phyloP scores from a whole-genome alignment of 2,329 filamentous ascomycete genomes.

The Gaeumannomyces sp. region DNA sequence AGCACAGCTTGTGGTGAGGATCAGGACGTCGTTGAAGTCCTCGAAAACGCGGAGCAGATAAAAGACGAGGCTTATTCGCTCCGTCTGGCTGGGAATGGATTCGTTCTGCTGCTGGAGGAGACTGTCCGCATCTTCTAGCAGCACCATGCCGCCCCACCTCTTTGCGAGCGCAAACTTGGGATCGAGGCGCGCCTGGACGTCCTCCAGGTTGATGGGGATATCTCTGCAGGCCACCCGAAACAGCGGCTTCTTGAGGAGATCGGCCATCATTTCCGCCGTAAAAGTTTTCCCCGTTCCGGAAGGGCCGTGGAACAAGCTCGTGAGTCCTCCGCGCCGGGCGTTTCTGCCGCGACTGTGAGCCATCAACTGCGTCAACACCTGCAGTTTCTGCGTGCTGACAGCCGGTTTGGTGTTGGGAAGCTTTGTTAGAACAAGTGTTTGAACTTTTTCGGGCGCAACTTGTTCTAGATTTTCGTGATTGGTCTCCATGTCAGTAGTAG shows the following conservation, averaged over 20 bases:
- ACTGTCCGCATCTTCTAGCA: neutral
- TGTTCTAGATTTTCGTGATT: neutral
- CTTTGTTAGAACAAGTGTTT: neutral
- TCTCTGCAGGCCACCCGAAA: slow-evolving; percentile 2
- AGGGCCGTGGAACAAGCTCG: neutral
- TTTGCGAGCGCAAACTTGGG: neutral
- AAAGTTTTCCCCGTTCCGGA: slow-evolving; percentile 1
- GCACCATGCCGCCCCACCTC: slow-evolving; percentile 1
- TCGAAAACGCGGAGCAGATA: neutral
- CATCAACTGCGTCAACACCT: neutral
- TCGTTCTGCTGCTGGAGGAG: neutral
- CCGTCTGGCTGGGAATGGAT: neutral
- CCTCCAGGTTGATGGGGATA: neutral
- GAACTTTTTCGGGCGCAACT: neutral
- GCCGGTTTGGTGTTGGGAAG: neutral
- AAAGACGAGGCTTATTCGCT: neutral
- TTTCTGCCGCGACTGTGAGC: neutral
- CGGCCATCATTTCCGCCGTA: neutral
- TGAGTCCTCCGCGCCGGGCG: neutral
- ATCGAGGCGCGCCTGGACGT: neutral
- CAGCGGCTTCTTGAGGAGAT: neutral
- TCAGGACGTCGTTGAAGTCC: neutral
- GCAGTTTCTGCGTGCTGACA: neutral
- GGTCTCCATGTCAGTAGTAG: neutral
- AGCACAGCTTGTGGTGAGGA: neutral